Evolutionary conservation across 148 eudicot genomes (phyloP), one percentile per base, ranked within the genome.

Genomic region (Nepenthes gracilis): DNA sequence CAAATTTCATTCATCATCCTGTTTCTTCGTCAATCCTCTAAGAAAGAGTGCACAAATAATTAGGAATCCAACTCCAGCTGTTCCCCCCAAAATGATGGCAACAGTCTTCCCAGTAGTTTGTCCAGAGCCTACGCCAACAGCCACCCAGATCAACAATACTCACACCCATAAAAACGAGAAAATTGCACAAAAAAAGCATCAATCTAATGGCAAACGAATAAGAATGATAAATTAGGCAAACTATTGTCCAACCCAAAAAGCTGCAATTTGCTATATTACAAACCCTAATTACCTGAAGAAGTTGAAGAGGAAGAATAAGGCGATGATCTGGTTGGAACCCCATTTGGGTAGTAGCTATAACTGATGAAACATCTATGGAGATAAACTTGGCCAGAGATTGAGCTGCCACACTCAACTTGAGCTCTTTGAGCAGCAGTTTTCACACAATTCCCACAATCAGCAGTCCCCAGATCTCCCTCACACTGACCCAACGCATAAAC

Each of bases 41-140:
- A 77, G 71, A 77, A 84, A 81, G n/a, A 94, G 75, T 78, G 82
- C 70, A 71, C 71, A 69, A 61, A 94, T 85, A 36, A 94, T 78
- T 11, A 89, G 53, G 77, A 94, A 86, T 10, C 87, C 99, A 61
- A 94, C 92, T 61, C 80, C 84, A 51, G 83, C 95, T 65, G 95
- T 91, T 43, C 96, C 99, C 81, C 99, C 99, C 35, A 94, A 66
- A 61, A 94, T 94, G 57, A 94, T 84, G 66, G 99, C 99, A 57
- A 89, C 99, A 47, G 95, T 94, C 70, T 80, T 89, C 61, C 86
- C 86, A 43, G 92, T 89, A 63, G 77, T 77, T 66, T 71, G 80
- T 61, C 85, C 81, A 71, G 87, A 59, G 63, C 83, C 96, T 83
- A 54, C 77, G 51, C 47, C 48, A 32, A 54, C 50, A 47, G 6